Conservation (phyloP, 2,329 filamentous ascomycete species). For the Sphaerulina musiva region DNA sequence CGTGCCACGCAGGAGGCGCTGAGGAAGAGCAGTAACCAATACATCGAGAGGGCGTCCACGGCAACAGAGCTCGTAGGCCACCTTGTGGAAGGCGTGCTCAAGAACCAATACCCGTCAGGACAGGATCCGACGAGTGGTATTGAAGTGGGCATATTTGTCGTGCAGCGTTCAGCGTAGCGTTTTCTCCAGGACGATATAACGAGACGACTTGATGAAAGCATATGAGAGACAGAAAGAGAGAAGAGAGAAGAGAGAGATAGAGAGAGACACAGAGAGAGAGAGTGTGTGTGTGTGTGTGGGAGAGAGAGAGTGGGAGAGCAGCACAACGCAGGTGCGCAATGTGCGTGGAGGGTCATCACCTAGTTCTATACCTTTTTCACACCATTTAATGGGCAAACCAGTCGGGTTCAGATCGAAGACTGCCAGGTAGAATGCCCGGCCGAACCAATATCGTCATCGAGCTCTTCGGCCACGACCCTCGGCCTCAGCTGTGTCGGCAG, state of each 20-base stretch:
- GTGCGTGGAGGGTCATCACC: neutral
- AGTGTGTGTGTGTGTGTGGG: too few species aligned
- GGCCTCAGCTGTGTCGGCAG: too few species aligned
- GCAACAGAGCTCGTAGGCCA: conserved; percentile 53
- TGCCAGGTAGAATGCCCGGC: too few species aligned
- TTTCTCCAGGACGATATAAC: conserved; percentile 2
- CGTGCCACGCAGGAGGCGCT: conserved; percentile 42
- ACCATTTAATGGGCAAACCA: conserved; percentile 7
- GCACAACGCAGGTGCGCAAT: neutral
- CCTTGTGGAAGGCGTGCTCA: conserved; percentile 53
- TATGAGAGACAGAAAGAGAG: neutral
- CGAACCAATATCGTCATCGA: too few species aligned
- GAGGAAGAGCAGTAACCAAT: conserved; percentile 33
- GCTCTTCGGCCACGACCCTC: too few species aligned
- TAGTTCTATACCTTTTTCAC: conserved; percentile 8
- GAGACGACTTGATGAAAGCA: neutral
- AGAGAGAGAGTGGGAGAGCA: neutral
- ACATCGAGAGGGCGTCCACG: conserved; percentile 32
- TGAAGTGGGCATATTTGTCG: conserved; percentile 45
- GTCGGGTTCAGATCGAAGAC: too few species aligned
- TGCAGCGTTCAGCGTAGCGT: conserved; percentile 32
- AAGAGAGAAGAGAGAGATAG: neutral
- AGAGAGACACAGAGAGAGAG: neutral
- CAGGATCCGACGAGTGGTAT: conserved; percentile 42
- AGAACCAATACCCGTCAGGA: conserved; percentile 42